Percentiles rank a stretch among this genome's conserved stretches.
phyloP scores from a whole-genome alignment of 805 yeast species.

The Schwanniomyces polymorphus region DNA sequence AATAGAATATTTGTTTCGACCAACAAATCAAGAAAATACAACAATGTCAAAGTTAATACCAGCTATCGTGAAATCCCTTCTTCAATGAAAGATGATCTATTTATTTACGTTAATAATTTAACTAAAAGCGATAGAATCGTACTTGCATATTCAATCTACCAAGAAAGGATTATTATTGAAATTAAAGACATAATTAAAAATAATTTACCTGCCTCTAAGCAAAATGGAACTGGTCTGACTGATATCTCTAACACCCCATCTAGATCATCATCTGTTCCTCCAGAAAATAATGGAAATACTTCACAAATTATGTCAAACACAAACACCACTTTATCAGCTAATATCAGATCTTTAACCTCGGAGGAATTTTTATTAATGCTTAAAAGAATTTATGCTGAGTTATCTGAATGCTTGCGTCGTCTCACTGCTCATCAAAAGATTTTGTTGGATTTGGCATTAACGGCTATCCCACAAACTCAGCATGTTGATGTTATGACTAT shows the following conservation, averaged over 20 bases:
- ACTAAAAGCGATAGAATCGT: slow-evolving; percentile 60
- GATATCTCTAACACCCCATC: slow-evolving; percentile 28
- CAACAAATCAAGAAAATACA: slow-evolving; percentile 22
- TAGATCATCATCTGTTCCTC: slow-evolving; percentile 28
- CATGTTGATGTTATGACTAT: slow-evolving; percentile 51
- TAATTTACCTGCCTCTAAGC: slow-evolving; percentile 50
- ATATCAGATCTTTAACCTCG: slow-evolving; percentile 67
- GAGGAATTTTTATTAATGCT: slow-evolving; percentile 75
- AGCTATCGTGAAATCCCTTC: slow-evolving; percentile 40
- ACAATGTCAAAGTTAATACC: slow-evolving; percentile 22
- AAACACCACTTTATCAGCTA: slow-evolving; percentile 24
- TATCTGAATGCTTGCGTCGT: slow-evolving; percentile 73
- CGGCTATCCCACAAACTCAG: slow-evolving; percentile 23
- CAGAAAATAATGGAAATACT: slow-evolving; percentile 9
- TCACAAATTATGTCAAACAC: slow-evolving; percentile 2
- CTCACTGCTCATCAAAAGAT: slow-evolving; percentile 77
- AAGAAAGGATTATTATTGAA: slow-evolving; percentile 67
- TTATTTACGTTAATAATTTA: slow-evolving; percentile 53
- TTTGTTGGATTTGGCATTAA: slow-evolving; percentile 65
- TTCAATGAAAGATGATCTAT: slow-evolving; percentile 43
- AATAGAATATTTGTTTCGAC: slow-evolving; percentile 41
- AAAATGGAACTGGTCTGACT: slow-evolving; percentile 13
- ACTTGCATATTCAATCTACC: slow-evolving; percentile 62
- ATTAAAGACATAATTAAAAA: slow-evolving; percentile 69
- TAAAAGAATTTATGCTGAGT: slow-evolving; percentile 54